A percentile compares a stretch with the other conserved stretches of the same genome.
Evolutionary conservation across 2,329 filamentous ascomycete species (phyloP).

Genomic region (Hypoxylon sp.): DNA sequence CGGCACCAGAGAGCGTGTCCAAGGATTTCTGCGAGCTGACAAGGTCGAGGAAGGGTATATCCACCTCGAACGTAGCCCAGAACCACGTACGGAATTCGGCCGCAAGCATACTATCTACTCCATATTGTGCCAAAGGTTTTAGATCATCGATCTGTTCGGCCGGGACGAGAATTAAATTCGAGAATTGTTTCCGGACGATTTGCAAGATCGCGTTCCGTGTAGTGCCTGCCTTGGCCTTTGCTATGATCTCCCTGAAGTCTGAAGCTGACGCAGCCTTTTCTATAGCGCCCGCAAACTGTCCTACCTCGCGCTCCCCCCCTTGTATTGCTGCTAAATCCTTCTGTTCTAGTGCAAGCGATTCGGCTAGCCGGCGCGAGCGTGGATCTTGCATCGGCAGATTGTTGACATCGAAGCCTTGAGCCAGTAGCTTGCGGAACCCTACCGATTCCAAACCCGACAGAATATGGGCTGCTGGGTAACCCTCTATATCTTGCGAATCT

Average conservation of each 20-base stretch:
- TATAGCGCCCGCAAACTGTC: not conserved
- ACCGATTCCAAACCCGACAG: conserved; percentile 46
- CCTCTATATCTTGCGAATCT: not conserved
- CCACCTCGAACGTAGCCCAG: conserved; percentile 53
- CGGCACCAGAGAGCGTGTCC: not conserved
- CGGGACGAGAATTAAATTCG: conserved; percentile 34
- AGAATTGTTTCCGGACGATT: conserved; percentile 32
- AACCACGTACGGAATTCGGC: conserved; percentile 56
- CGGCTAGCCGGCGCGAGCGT: conserved; percentile 15
- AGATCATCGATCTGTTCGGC: conserved; percentile 35
- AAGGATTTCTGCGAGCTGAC: conserved; percentile 31
- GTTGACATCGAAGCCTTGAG: conserved; percentile 43
- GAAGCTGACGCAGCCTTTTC: not conserved
- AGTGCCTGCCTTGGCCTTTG: conserved; percentile 35
- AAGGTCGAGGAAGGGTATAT: conserved; percentile 54
- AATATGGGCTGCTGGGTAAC: conserved; percentile 36
- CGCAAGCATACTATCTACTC: conserved; percentile 58
- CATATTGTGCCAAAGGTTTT: conserved; percentile 47
- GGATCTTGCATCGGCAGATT: conserved; percentile 29
- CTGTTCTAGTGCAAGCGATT: conserved; percentile 35
- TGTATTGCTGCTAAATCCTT: conserved; percentile 28
- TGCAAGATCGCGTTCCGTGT: conserved; percentile 37
- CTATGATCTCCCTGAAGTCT: not conserved
- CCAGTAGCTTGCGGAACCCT: conserved; percentile 31
- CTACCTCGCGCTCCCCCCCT: not conserved